These are phyloP conservation scores for Mortierella sp. DNA, from an alignment of 371 early-diverging fungal species.

Conservation along the genomic window DNA sequence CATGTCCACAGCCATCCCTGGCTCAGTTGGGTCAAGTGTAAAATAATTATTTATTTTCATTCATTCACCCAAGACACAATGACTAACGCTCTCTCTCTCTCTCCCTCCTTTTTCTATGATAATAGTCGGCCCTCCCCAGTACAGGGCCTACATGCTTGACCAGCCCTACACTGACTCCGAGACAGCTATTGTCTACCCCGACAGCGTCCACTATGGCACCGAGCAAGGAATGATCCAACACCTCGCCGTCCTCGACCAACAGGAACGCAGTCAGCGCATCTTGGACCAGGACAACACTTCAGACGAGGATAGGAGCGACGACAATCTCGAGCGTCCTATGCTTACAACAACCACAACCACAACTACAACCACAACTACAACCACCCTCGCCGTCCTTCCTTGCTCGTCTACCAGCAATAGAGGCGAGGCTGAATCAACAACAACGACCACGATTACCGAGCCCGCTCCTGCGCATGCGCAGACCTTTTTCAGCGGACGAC, in stretches of 20 bases:
- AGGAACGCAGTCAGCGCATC: slow-evolving; percentile 4
- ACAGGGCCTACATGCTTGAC: slow-evolving; percentile 33
- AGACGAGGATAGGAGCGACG: neutral
- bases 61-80: neutral
- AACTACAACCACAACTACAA: slow-evolving; percentile 37
- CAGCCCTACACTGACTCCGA: slow-evolving; percentile 32
- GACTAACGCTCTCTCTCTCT: neutral
- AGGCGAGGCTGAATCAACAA: slow-evolving; percentile 1
- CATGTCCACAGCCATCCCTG: neutral
- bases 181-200: slow-evolving; percentile 26
- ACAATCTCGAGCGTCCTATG: slow-evolving; percentile 9
- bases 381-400: neutral
- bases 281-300: neutral
- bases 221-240: slow-evolving; percentile 32
- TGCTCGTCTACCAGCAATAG: neutral
- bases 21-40: neutral
- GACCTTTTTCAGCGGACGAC: slow-evolving; percentile 3
- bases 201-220: slow-evolving; percentile 18
- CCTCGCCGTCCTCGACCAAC: slow-evolving; percentile 17
- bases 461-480: slow-evolving; percentile 10
- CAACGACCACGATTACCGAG: neutral
- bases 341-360: slow-evolving; percentile 34
- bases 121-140: slow-evolving; percentile 46
- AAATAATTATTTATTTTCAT: neutral
- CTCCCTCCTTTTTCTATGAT: neutral